Evolutionary conservation across 306 rosid species (phyloP), one percentile per base, ranked within the genome.

Genomic region (Abrus precatorius): DNA sequence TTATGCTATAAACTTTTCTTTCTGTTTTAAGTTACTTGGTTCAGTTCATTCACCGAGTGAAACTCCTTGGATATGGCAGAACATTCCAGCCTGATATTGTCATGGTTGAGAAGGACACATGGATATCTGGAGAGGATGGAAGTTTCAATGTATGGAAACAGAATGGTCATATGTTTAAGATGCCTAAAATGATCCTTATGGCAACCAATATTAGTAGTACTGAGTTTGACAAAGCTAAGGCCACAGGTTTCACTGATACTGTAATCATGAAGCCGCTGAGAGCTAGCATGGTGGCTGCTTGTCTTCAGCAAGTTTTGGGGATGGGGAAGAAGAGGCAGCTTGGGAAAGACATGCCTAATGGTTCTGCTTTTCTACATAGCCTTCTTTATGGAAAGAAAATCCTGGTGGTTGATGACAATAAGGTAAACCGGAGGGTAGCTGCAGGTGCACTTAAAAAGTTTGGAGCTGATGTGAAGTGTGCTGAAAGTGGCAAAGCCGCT

Each of bases 251-350:
- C 83, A 85, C 89, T 28, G 98, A 94, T 72, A 94, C 93, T 0
- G 92, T 90, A 82, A 89, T 94, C 81, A 94, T 94, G 97, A 94
- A 94, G 62, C 97, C 98, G 9, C 71, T 94, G 77, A 88, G 98
- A 86, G 93, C 97, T 9, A 94, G 97, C 78, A 92, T 90, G 98
- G 93, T 94, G 83, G 98, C 94, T 64, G 98, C 98, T 34, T 94
- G 98, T 78, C 98, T 94, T 79, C 98, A 94, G 88, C 97, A 94
- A 80, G 92, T 89, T 71, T 84, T 92, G 62, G 97, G 93, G 68
- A 82, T 87, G 61, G 92, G 93, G 52, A 94, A 88, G 84, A 88
- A 86, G 85, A 85, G 85, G 82, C 90, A 81, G 77, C 90, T 78
- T n/a, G 95, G 92, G 27, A 88, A 76, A 59, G 92, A 84, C 84